Evolutionary conservation across 208 protist species (phyloP).

Genomic region (Trypanosoma scelopori): DNA sequence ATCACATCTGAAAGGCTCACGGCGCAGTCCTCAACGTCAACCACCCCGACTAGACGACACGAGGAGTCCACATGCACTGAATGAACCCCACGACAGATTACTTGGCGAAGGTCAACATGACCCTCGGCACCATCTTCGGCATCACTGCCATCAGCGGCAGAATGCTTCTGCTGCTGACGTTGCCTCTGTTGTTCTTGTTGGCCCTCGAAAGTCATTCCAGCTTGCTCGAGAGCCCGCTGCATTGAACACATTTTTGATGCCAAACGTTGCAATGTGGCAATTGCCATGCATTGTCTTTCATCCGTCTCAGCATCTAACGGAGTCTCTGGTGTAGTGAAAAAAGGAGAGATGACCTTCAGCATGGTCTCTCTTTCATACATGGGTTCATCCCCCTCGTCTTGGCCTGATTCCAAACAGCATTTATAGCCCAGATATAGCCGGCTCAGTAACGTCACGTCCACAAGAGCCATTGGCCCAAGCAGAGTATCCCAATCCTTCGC

Average conservation of each 20-base stretch:
- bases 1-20: constrained; percentile 67
- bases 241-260: constrained; percentile 18
- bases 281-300: neutral
- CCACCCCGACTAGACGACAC: constrained; percentile 57
- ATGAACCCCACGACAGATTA: constrained; percentile 49
- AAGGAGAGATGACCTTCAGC: constrained; percentile 24
- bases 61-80: constrained; percentile 56
- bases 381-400: neutral
- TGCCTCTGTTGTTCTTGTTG: neutral
- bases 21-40: constrained; percentile 58
- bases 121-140: neutral
- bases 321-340: neutral
- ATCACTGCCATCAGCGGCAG: too few species aligned
- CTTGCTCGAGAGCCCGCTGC: constrained; percentile 12
- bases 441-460: constrained; percentile 16
- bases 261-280: constrained; percentile 16
- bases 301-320: neutral
- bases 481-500: constrained; percentile 15
- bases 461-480: constrained; percentile 4
- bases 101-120: neutral
- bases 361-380: constrained; percentile 12
- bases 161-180: neutral
- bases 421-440: constrained; percentile 15
- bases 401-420: too few species aligned
- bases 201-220: constrained; percentile 2